Conservation (phyloP, 345 rosid species). For the Pseudoturritis turrita region DNA sequence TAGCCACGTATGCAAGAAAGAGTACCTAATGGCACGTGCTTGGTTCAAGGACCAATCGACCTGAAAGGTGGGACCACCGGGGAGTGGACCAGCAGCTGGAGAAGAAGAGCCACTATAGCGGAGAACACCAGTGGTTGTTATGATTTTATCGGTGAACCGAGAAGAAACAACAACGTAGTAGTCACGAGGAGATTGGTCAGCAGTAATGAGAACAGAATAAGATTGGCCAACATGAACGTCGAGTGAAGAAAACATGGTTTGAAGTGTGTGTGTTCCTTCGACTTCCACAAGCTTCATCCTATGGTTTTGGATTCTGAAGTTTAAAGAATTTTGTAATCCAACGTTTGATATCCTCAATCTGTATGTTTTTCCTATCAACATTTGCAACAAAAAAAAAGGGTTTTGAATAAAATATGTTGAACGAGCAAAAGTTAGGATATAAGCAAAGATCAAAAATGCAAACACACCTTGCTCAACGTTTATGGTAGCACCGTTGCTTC, state of each 20-base stretch:
- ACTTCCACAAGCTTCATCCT: slow-evolving; percentile 54
- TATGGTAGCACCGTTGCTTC: slow-evolving; percentile 58
- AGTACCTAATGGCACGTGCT: slow-evolving; percentile 84
- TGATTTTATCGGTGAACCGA: slow-evolving; percentile 55
- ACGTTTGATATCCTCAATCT: slow-evolving; percentile 57
- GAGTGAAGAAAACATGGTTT: slow-evolving; percentile 38
- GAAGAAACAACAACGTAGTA: slow-evolving; percentile 57
- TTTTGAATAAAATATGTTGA: neutral
- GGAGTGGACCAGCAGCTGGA: slow-evolving; percentile 52
- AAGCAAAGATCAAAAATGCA: neutral
- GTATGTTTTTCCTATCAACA: slow-evolving; percentile 42
- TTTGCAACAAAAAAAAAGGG: neutral
- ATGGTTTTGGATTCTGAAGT: slow-evolving; percentile 47
- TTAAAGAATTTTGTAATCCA: slow-evolving; percentile 47
- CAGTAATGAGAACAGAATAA: slow-evolving; percentile 59
- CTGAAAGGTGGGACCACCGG: slow-evolving; percentile 66
- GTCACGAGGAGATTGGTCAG: slow-evolving; percentile 38
- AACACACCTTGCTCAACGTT: slow-evolving; percentile 74
- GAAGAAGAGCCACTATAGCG: slow-evolving; percentile 66
- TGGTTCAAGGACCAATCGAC: slow-evolving; percentile 91
- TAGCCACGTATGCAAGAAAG: neutral
- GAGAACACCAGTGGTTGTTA: slow-evolving; percentile 68
- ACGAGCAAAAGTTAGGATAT: neutral
- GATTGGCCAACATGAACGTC: slow-evolving; percentile 66
- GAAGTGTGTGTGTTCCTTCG: slow-evolving; percentile 58